Conservation (phyloP, 2,329 filamentous ascomycete genomes). For the Phialophora tarda region DNA sequence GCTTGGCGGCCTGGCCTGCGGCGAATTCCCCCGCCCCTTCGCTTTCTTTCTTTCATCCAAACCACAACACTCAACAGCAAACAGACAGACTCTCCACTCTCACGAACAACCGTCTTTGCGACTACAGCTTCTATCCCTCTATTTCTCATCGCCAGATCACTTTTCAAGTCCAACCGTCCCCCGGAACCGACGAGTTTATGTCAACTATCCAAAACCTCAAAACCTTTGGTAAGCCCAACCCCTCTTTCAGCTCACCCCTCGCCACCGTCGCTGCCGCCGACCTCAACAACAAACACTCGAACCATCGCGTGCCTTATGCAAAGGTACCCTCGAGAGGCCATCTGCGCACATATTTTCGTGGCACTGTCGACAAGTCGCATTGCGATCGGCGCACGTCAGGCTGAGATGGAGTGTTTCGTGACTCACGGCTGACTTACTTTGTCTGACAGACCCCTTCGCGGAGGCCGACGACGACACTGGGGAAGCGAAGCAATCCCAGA, state of each 20-base stretch:
- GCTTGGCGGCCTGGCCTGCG: neutral
- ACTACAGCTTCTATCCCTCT: constrained; percentile 6
- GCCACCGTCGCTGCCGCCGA: constrained; percentile 2
- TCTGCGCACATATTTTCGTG: neutral
- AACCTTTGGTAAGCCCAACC: constrained; percentile 76
- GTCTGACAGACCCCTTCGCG: constrained; percentile 94
- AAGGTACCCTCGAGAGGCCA: neutral
- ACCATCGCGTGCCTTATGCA: neutral
- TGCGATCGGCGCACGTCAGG: neutral
- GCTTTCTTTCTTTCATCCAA: neutral
- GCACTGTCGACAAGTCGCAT: neutral
- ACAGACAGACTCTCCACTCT: constrained; percentile 31
- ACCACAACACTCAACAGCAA: constrained; percentile 11
- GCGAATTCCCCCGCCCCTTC: neutral
- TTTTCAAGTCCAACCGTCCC: constrained; percentile 17
- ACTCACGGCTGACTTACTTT: constrained; percentile 25
- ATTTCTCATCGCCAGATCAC: constrained; percentile 6
- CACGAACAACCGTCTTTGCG: constrained; percentile 10
- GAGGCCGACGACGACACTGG: constrained; percentile 99
- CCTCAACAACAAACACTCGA: neutral
- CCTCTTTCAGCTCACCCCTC: constrained; percentile 34
- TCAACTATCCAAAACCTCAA: constrained; percentile 96
- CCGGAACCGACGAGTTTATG: constrained; percentile 76
- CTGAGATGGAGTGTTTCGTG: constrained; percentile 4
- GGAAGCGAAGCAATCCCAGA: constrained; percentile 92